A percentile compares a stretch with the other conserved stretches of the same genome.
phyloP scores from a whole-genome alignment of 2,329 filamentous ascomycete species.

The Metarhizium sp. region DNA sequence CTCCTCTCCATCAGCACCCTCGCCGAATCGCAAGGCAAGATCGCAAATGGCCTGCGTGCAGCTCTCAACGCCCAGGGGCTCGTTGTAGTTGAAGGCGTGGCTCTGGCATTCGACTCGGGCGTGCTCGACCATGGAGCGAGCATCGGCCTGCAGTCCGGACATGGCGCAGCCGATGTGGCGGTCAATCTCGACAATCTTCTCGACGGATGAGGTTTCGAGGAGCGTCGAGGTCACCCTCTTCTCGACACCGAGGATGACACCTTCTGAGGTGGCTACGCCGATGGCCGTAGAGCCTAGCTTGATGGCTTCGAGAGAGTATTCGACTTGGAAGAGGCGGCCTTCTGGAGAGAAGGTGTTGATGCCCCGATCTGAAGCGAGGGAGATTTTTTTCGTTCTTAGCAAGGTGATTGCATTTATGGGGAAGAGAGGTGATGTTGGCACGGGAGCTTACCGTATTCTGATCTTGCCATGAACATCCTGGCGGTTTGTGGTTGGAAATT shows the following conservation, averaged over 20 bases:
- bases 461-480: slow-evolving; percentile 99
- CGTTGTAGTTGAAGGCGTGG: slow-evolving; percentile 96
- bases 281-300: slow-evolving; percentile 98
- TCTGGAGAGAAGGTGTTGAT: slow-evolving; percentile 99
- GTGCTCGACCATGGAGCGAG: slow-evolving; percentile 95
- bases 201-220: slow-evolving; percentile 93
- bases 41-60: slow-evolving; percentile 99
- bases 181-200: slow-evolving; percentile 99
- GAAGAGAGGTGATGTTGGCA: slow-evolving; percentile 16
- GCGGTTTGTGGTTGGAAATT: slow-evolving; percentile 25
- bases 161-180: slow-evolving; percentile 98
- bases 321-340: slow-evolving; percentile 99
- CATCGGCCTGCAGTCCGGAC: slow-evolving; percentile 95
- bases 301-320: slow-evolving; percentile 99
- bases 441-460: slow-evolving; percentile 83
- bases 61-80: slow-evolving; percentile 89
- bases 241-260: slow-evolving; percentile 94
- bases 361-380: slow-evolving; percentile 66
- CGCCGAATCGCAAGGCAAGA: slow-evolving; percentile 88
- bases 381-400: slow-evolving; percentile 10
- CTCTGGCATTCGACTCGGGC: slow-evolving; percentile 95
- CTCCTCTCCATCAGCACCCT: slow-evolving; percentile 95
- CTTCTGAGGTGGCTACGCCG: slow-evolving; percentile 89
- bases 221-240: slow-evolving; percentile 98
- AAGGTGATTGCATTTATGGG: not conserved